Conservation (phyloP, 1,284 basidiomycete genomes). For the Fereydounia khargensis region DNA sequence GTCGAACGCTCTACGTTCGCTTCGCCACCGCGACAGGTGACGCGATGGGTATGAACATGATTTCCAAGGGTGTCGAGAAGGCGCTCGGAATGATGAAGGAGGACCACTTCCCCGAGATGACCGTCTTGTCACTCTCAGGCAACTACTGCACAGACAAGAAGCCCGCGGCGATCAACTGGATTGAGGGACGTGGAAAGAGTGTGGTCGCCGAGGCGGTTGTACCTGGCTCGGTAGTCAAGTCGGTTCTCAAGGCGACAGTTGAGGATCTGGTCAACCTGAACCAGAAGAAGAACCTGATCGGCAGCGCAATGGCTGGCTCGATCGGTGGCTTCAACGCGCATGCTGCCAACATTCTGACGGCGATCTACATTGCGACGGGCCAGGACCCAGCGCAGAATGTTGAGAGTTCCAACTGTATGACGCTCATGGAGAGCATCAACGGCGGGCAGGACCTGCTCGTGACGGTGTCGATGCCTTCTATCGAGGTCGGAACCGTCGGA, state of each 20-base stretch:
- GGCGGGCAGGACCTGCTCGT: conserved; percentile 79
- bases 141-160: conserved; percentile 99
- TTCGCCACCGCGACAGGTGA: conserved; percentile 95
- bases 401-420: conserved; percentile 97
- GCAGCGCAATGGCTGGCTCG: conserved; percentile 94
- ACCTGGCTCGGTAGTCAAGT: conserved; percentile 81
- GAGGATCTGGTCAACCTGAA: conserved; percentile 87
- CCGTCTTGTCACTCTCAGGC: conserved; percentile 86
- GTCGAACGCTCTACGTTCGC: conserved; percentile 79
- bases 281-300: conserved; percentile 95
- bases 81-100: conserved; percentile 76
- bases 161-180: conserved; percentile 99
- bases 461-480: conserved; percentile 56
- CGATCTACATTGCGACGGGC: conserved; percentile 91
- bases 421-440: conserved; percentile 93
- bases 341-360: conserved; percentile 92
- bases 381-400: conserved; percentile 99
- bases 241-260: conserved; percentile 93
- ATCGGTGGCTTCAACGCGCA: conserved; percentile 99
- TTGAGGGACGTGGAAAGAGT: conserved; percentile 95
- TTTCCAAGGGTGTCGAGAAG: conserved; percentile 67
- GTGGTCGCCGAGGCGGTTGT: conserved; percentile 94
- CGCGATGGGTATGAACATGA: conserved; percentile 99
- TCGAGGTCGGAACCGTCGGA: conserved; percentile 72
- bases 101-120: conserved; percentile 87